Percentiles rank a stretch among this genome's conserved stretches.
These are phyloP conservation scores for Leucaena leucocephala DNA, from an alignment of 306 rosid species.

Conservation along the genomic window DNA sequence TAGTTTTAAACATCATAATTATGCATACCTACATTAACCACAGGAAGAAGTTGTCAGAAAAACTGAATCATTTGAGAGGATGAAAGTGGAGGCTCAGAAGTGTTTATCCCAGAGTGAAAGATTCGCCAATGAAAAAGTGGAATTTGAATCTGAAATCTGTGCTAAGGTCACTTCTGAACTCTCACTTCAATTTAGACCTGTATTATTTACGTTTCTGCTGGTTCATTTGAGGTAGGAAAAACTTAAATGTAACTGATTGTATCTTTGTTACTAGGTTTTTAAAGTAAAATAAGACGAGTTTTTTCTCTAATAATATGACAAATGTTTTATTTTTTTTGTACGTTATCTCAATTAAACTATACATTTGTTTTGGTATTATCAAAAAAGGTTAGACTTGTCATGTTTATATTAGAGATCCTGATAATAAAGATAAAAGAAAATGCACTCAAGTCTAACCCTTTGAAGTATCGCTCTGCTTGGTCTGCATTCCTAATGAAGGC, in stretches of 20 bases:
- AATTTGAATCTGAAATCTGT: constrained; percentile 75
- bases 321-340: background rate
- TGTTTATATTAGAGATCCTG: background rate
- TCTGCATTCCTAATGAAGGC: constrained; percentile 4
- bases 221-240: constrained; percentile 10
- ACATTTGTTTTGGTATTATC: background rate
- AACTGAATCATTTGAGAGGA: constrained; percentile 66
- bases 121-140: constrained; percentile 66
- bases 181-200: constrained; percentile 8
- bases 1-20: constrained; percentile 22
- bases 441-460: background rate
- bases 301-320: background rate
- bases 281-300: background rate
- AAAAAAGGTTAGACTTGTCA: background rate
- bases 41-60: constrained; percentile 89
- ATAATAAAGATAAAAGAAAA: background rate
- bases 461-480: constrained; percentile 19
- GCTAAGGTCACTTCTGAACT: constrained; percentile 58
- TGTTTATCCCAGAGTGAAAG: constrained; percentile 80
- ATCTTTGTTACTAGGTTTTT: background rate
- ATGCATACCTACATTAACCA: constrained; percentile 29
- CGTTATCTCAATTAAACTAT: background rate
- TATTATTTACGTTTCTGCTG: constrained; percentile 19
- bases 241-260: background rate
- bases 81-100: constrained; percentile 83